phyloP scores from a whole-genome alignment of 305 asterid species.

The Salvia sclarea region DNA sequence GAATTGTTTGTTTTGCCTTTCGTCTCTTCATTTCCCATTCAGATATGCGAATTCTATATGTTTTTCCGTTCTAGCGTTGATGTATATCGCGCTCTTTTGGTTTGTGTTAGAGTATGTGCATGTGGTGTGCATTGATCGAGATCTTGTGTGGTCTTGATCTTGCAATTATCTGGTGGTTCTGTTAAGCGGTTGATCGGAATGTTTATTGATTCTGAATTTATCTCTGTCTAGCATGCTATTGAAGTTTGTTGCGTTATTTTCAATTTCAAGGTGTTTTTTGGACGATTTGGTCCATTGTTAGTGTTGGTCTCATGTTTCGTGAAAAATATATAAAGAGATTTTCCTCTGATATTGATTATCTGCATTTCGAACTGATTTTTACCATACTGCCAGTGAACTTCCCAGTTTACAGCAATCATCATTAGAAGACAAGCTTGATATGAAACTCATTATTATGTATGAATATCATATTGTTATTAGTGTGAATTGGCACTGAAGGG shows the following conservation, averaged over 20 bases:
- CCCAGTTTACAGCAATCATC: background rate
- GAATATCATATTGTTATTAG: background rate
- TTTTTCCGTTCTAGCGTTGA: background rate
- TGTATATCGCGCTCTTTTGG: background rate
- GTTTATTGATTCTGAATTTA: background rate
- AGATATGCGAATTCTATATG: background rate
- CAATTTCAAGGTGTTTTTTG: background rate
- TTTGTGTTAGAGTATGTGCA: conserved; percentile 33
- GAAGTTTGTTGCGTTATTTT: conserved; percentile 4
- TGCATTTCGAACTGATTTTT: conserved; percentile 9
- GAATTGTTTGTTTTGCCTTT: background rate
- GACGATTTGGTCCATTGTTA: conserved; percentile 9
- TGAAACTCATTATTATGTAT: conserved; percentile 11
- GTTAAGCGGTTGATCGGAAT: conserved; percentile 21
- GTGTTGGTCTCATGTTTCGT: conserved; percentile 5
- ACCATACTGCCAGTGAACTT: background rate
- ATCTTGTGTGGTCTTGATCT: conserved; percentile 16
- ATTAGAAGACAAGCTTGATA: background rate
- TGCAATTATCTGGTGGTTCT: conserved; percentile 8
- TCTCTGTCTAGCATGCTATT: conserved; percentile 11
- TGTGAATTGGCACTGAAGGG: background rate
- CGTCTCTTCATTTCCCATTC: background rate
- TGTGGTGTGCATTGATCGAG: conserved; percentile 33
- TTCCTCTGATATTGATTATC: background rate
- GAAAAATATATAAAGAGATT: conserved; percentile 2